Conservation (phyloP, 2,329 filamentous ascomycete genomes). For the Alternaria triticimaculans region DNA sequence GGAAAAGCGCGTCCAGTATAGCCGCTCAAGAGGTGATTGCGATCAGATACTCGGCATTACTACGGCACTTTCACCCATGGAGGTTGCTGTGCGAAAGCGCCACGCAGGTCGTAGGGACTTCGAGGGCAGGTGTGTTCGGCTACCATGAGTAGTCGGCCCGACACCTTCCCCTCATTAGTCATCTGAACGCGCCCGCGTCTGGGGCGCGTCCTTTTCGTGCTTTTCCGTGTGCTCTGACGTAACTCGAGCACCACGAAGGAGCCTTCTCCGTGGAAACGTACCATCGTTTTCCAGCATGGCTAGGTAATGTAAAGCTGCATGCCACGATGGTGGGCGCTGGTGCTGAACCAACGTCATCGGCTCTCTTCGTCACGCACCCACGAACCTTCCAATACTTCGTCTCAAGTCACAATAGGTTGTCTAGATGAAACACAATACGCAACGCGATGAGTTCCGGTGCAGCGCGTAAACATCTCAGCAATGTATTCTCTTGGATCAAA, state of each 20-base stretch:
- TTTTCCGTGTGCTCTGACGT: neutral
- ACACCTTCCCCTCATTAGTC: neutral
- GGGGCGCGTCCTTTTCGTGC: neutral
- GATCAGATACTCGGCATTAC: neutral
- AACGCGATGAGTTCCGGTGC: neutral
- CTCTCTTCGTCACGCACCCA: neutral
- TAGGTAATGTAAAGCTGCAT: neutral
- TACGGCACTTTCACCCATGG: neutral
- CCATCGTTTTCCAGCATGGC: neutral
- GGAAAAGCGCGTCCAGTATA: neutral
- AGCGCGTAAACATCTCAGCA: neutral
- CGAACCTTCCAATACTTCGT: neutral
- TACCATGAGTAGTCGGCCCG: neutral
- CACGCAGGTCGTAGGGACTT: neutral
- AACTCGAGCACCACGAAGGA: neutral
- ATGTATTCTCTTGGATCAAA: constrained; percentile 58
- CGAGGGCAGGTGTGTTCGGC: neutral
- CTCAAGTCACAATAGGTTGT: neutral
- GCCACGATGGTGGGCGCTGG: neutral
- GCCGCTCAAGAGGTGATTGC: neutral
- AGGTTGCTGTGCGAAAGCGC: neutral
- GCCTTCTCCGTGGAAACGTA: constrained; percentile 1
- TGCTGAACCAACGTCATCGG: neutral
- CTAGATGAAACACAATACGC: constrained; percentile 7
- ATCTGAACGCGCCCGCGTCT: neutral